Evolutionary conservation across 805 yeast genomes (phyloP), one percentile per base, ranked within the genome.

Genomic region (Candida fluviatilis): DNA sequence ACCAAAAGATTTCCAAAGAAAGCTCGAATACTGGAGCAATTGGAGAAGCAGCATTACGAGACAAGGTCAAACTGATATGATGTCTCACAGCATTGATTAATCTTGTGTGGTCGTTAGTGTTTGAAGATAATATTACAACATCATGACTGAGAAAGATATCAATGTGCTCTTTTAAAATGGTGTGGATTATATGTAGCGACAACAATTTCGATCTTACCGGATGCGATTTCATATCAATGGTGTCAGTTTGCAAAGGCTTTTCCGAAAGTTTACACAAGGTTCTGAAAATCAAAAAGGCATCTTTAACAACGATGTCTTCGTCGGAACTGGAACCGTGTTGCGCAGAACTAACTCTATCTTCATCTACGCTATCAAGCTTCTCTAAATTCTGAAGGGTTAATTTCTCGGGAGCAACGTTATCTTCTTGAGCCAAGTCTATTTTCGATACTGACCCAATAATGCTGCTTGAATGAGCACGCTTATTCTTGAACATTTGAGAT

Each of bases 211-310:
- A 88, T 52, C 99, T 78, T 47, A 93, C 88, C 2, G 91, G 84
- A 54, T 91, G 96, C 2, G 96, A 84, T 58, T 91, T 77, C 88
- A 83, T 82, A 58, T 85, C 95, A 44, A 88, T 63, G 24, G 80
- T 76, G 26, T 82, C 84, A 29, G 80, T 73, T 42, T 90, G 97
- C 41, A 91, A 65, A 18, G 82, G 74, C 60, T 93, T 93, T 34
- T 86, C 84, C 2, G 97, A 85, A 13, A 93, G 74, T 55, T 88
- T 89, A 58, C 96, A 86, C 93, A 93, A 84, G 1, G 97, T 91
- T 56, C 99, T 77, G 62, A 93, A 89, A 3, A 93, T 76, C 42
- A 93, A 69, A 54, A 90, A 91, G 0, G 98, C 97, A 58, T 93
- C 99, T 51, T 88, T 90, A 14, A 87, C 80, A 1, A 73, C 77